Conservation (phyloP, 2,329 filamentous ascomycete genomes). For the Botrytis deweyae region DNA sequence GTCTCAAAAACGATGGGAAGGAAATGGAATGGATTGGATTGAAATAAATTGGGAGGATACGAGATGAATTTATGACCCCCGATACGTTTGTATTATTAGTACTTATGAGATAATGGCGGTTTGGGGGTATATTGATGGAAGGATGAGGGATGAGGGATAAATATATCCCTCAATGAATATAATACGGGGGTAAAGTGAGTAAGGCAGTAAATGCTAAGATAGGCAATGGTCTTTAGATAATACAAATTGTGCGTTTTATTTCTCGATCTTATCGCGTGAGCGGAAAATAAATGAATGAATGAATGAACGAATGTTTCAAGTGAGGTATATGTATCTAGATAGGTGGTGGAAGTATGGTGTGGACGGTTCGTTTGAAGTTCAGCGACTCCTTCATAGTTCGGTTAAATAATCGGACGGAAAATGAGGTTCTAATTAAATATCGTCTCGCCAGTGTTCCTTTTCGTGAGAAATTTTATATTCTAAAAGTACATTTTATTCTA, state of each 20-base stretch:
- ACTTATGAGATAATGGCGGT: background rate
- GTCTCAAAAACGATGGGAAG: background rate
- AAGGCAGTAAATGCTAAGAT: background rate
- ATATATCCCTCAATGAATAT: background rate
- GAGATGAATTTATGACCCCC: background rate
- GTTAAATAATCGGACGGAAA: background rate
- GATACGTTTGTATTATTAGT: background rate
- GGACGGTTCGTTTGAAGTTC: background rate
- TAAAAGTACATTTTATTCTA: background rate
- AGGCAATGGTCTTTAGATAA: background rate
- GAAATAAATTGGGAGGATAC: background rate
- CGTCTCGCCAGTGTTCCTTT: background rate
- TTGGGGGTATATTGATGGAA: background rate
- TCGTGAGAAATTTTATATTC: background rate
- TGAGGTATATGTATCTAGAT: background rate
- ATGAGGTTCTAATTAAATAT: background rate
- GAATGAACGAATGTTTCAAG: background rate
- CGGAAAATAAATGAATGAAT: background rate
- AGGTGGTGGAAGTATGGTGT: background rate
- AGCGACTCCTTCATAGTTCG: background rate
- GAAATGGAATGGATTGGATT: background rate
- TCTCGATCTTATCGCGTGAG: background rate
- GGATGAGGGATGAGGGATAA: background rate
- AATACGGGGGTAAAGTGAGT: background rate
- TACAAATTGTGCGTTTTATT: background rate